phyloP scores from a whole-genome alignment of 73 alveolate species.

The Paramecium bursaria region DNA sequence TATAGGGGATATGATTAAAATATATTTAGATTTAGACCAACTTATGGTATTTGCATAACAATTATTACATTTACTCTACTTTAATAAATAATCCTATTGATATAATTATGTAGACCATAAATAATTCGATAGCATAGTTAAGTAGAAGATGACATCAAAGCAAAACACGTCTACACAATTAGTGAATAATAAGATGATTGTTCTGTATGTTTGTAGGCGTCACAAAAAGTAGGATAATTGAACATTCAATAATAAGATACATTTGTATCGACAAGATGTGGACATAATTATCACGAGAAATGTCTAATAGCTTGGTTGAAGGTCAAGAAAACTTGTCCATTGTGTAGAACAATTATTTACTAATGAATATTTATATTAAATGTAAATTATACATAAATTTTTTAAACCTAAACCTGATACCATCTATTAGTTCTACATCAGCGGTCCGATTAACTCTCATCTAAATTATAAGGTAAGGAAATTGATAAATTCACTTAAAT shows the following conservation, averaged over 20 bases:
- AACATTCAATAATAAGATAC: slow-evolving; percentile 7
- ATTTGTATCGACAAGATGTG: neutral
- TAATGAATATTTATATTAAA: too few relatives aligned
- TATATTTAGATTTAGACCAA: neutral
- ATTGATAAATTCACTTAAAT: too few relatives aligned
- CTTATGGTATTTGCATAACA: slow-evolving; percentile 29
- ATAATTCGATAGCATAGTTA: neutral
- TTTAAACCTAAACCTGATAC: too few relatives aligned
- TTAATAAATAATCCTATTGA: slow-evolving; percentile 1
- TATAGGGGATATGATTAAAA: slow-evolving; percentile 22
- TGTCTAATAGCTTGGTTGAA: slow-evolving; percentile 43
- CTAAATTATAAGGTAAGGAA: too few relatives aligned
- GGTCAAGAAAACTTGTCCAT: slow-evolving; percentile 18
- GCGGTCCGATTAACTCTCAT: too few relatives aligned
- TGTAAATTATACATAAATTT: too few relatives aligned
- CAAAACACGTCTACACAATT: neutral
- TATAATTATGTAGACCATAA: slow-evolving; percentile 4
- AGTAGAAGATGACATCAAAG: neutral
- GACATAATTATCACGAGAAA: slow-evolving; percentile 13
- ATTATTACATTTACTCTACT: neutral
- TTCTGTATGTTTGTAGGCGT: slow-evolving; percentile 28
- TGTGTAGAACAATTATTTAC: too few relatives aligned
- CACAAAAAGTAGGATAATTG: neutral
- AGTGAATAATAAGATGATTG: neutral
- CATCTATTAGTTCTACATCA: too few relatives aligned